Evolutionary conservation across 495 filamentous ascomycete species (phyloP), one percentile per base, ranked within the genome.

Genomic region (Podospora pseudocomata): DNA sequence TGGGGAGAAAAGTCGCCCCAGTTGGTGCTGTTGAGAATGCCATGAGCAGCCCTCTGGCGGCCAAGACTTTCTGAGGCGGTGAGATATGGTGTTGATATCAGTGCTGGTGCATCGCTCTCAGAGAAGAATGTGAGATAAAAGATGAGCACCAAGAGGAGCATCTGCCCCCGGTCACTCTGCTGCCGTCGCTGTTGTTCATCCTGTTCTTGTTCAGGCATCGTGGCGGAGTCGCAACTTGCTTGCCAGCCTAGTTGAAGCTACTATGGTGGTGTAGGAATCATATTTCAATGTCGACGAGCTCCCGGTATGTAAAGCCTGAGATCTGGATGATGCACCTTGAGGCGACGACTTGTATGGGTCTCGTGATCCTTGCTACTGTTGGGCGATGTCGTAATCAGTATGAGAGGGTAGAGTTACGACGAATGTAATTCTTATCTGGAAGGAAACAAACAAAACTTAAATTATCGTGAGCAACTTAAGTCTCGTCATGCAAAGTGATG

Each of bases 1-100:
- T 71, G 73, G 4, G 89, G 85, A 65, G 88, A 77, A 67, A 95
- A 91, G 76, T 91, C 91, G 65, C 88, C 87, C 85, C 92, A 95
- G 68, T 80, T 79, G 20, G 92, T 90, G 68, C 81, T 85, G 73
- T 92, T 92, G 27, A 97, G 80, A 34, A 92, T 76, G 44, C 80
- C 79, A 63, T 93, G 84, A 58, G 86, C 86, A 68, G 85, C 77
- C 66, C 83, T 81, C 74, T 93, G 80, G 44, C 77, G 80, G 7
- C 73, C 73, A 13, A 83, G 70, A 32, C 80, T 79, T 61, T 78
- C 75, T 13, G 39, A 49, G 32, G 77, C 74, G 34, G 77, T 74
- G 53, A 79, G 67, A 20, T 78, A 72, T 16, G 80, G 80, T 1
- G 75, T 75, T 4, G 80, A 75, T 67, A 79, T 77, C 68, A 82